Percentiles rank a stretch among this genome's conserved stretches.
phyloP scores from a whole-genome alignment of 129 eudicot species.

The Heracleum sosnowskyi region DNA sequence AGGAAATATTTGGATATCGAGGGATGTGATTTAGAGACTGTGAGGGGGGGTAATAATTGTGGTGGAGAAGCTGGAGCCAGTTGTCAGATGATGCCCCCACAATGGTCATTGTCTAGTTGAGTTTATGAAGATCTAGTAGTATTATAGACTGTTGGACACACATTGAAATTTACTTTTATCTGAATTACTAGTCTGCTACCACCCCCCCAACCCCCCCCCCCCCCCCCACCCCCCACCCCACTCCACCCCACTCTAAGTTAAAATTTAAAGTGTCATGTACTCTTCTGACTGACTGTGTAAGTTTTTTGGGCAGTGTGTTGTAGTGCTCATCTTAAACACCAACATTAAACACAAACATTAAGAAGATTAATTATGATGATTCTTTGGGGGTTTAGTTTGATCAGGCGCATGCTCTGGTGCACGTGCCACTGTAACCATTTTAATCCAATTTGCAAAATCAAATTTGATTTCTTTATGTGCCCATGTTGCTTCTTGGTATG shows the following conservation, averaged over 20 bases:
- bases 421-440: neutral
- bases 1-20: neutral
- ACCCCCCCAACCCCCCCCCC: too few relatives aligned
- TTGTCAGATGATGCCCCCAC: conserved; percentile 7
- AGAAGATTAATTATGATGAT: neutral
- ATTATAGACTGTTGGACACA: neutral
- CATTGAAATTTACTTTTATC: neutral
- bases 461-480: neutral
- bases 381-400: neutral
- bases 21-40: neutral
- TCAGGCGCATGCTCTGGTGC: neutral
- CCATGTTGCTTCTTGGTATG: conserved; percentile 4
- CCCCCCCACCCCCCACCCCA: too few relatives aligned
- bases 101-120: conserved; percentile 12
- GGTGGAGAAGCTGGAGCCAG: conserved; percentile 8
- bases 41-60: neutral
- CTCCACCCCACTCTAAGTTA: neutral
- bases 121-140: neutral
- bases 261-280: conserved; percentile 5
- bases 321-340: neutral
- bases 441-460: neutral
- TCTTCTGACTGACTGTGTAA: conserved; percentile 1
- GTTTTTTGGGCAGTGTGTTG: conserved; percentile 1
- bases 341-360: neutral
- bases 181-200: neutral